These are phyloP conservation scores for Leccinum sublutescens DNA, from an alignment of 768 basidiomycete species.

Conservation along the genomic window DNA sequence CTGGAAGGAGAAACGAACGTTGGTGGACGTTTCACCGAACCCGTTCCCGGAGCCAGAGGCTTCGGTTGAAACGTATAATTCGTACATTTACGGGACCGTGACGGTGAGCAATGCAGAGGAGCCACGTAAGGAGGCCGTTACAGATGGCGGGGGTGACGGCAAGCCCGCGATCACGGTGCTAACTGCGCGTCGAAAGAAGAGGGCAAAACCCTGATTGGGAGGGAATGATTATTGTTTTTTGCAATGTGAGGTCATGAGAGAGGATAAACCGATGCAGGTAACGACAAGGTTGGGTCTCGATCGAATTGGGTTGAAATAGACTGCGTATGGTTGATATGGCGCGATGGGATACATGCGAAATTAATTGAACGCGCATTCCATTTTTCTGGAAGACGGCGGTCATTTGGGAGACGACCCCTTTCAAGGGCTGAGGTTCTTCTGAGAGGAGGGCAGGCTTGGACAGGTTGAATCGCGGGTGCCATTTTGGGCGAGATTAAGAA, in stretches of 20 bases:
- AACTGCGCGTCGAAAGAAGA: slow-evolving; percentile 58
- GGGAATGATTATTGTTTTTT: neutral
- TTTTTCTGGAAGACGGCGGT: slow-evolving; percentile 17
- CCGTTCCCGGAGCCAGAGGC: slow-evolving; percentile 65
- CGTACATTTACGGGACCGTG: slow-evolving; percentile 59
- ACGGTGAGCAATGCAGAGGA: slow-evolving; percentile 47
- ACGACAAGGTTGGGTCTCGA: neutral
- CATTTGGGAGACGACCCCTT: slow-evolving; percentile 1
- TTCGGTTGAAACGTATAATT: slow-evolving; percentile 58
- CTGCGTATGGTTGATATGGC: neutral
- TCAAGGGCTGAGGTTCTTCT: neutral
- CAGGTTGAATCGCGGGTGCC: neutral
- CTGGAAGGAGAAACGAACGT: slow-evolving; percentile 14
- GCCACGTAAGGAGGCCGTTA: slow-evolving; percentile 23
- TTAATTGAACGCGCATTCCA: slow-evolving; percentile 15
- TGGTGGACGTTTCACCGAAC: slow-evolving; percentile 58
- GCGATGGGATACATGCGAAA: slow-evolving; percentile 5
- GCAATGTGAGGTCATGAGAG: slow-evolving; percentile 5
- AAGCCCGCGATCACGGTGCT: slow-evolving; percentile 49
- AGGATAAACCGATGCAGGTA: neutral
- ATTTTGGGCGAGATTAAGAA: neutral
- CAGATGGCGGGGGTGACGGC: slow-evolving; percentile 13
- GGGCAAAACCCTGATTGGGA: slow-evolving; percentile 24
- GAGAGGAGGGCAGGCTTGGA: neutral
- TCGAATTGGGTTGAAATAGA: slow-evolving; percentile 9